Base-by-base conservation (phyloP, 2,329 filamentous ascomycete genomes). In the Paraphaeosphaeria sporulosa region DNA sequence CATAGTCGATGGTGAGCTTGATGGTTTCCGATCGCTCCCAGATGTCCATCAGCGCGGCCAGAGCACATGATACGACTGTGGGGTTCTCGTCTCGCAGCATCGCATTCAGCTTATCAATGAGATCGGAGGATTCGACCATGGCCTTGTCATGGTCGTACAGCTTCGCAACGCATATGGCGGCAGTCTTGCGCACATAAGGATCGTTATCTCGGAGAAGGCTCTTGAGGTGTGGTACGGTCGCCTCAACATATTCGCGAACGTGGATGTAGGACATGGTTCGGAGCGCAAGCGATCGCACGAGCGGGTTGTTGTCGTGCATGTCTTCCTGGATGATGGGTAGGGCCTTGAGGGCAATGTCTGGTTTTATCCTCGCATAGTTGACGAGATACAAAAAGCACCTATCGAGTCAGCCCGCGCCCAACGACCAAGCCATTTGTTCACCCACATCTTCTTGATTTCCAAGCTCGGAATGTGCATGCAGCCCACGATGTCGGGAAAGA, bases 401-500 rank as follows among this genome's bases (percentile, higher is more conserved):
- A 73, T 36, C 36, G 51, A 32, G 67, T 81, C 72, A 81, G 76
- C 69, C 50, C 48, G 34, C 55, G 32, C 27, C 25, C 44, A 53
- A n/a, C 3, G 10, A 25, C 3, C 12, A 21, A 19, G 40, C 25
- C 44, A 42, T 27, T 44, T 76, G 86, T 47, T 42, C 44, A 76
- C 87, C 69, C 83, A 97, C 95, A 99, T 99, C 85, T 99, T 99
- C 87, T 99, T 99, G 81, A 99, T 97, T 81, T 99, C 95, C 77
- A 99, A 82, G 72, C 91, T 96, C 55, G 90, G 90, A 64, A 99
- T 92, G 70, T 92, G 89, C 95, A 99, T 99, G 84, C 94, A 98
- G 64, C 85, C 89, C 70, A 99, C 92, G 61, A 99, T 91, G 76
- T 99, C 95, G 19, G 94, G 93, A 71, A 99, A 99, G 55, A 99